Evolutionary conservation across 139 green algal species (phyloP).

Genomic region (Coccomyxa sp.): DNA sequence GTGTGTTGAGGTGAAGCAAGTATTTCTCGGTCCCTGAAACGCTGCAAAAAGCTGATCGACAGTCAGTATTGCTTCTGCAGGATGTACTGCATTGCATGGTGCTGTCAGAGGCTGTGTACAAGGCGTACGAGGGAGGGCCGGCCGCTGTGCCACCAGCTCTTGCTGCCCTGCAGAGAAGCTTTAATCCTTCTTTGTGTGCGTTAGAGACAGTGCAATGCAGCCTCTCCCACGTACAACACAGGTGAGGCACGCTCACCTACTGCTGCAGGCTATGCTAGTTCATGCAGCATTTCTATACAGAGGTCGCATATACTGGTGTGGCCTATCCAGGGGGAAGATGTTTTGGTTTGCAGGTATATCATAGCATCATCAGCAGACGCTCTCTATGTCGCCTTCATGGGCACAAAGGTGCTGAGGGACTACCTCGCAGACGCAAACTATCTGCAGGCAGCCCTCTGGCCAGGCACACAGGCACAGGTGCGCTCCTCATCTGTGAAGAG

Average conservation of each 20-base stretch:
- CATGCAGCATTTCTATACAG: neutral
- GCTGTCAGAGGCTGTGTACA: conserved; percentile 55
- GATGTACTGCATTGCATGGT: conserved; percentile 45
- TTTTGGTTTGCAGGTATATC: conserved; percentile 40
- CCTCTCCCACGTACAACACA: conserved; percentile 27
- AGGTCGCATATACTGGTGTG: neutral
- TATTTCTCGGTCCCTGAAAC: no score
- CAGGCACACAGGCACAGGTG: neutral
- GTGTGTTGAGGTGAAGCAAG: no score
- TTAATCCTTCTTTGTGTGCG: conserved; percentile 36
- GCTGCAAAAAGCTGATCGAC: no score
- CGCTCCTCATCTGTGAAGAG: no score
- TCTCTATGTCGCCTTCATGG: conserved; percentile 67
- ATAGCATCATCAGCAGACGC: conserved; percentile 30
- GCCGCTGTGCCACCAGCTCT: conserved; percentile 19
- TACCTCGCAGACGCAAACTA: conserved; percentile 44
- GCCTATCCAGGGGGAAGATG: neutral
- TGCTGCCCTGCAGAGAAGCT: conserved; percentile 12
- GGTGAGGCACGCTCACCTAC: conserved; percentile 10
- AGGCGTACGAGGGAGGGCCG: conserved; percentile 42
- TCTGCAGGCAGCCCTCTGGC: conserved; percentile 46
- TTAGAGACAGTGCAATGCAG: conserved; percentile 45
- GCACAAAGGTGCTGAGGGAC: conserved; percentile 57
- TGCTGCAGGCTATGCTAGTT: neutral
- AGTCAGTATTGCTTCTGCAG: no score